Base-by-base conservation (phyloP, 2,329 filamentous ascomycete genomes). In the Trichophyton schoenleinii region DNA sequence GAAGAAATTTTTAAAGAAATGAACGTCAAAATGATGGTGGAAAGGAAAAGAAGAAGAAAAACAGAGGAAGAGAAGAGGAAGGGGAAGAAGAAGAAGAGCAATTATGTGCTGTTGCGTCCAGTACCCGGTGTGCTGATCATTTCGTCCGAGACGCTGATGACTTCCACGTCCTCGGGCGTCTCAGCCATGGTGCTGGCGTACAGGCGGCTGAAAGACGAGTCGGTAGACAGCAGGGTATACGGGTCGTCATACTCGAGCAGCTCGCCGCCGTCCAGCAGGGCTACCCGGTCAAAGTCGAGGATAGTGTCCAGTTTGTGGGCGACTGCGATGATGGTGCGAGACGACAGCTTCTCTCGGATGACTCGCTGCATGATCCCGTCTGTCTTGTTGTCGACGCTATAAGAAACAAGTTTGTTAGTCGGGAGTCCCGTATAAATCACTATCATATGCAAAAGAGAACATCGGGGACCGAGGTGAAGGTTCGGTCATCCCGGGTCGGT, bases 271-370 rank as follows among this genome's bases (percentile, higher is more conserved):
- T 75, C 73, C 9, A 75, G 67, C 31, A 75, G 68, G 8, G 73
- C 67, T 31, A 75, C 67, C 48, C 70, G 72, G 63, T 75, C 73
- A 58, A 70, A 75, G 62, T 75, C 73, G 2, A 75, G 69, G 52
- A 75, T 74, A 0, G 72, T 74, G 42, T 81, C 77, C 48, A 84
- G 72, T 31, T 81, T 80, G 70, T 84, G 81, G 3, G 81, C 80
- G 1, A 84, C 79, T 0, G 79, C 76, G 58, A 84, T 75, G 60
- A 88, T 80, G 0, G 86, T 88, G 63, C 82, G 80, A 2, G 73
- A 74, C 1, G 70, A 69, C 67, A 86, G 84, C 34, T 77, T 75
- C 55, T 78, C 73, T 2, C 81, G 77, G 60, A 86, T 77, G 34
- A 83, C 75, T 36, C 74, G 74, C 67, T 85, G 82, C 71, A 86